A percentile compares a stretch with the other conserved stretches of the same genome.
Conservation (phyloP, 129 eudicot genomes). For the Chrysanthemum makinoi region DNA sequence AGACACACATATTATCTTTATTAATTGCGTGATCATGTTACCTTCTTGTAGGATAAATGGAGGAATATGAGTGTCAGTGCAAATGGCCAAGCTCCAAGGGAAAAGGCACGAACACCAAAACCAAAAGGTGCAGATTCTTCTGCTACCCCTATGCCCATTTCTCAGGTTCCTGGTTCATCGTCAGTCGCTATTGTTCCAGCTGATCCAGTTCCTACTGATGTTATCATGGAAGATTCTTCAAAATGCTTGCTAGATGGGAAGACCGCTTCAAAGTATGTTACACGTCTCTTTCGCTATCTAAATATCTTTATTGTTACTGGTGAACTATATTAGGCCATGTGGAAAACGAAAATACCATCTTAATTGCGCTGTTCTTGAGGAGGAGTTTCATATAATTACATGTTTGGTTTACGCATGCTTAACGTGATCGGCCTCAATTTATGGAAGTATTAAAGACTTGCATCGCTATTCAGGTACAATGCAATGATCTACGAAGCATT, state of each 20-base stretch:
- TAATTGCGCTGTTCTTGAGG: background rate
- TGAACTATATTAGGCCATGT: too few relatives aligned
- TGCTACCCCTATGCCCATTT: too few relatives aligned
- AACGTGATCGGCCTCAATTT: background rate
- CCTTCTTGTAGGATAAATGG: slow-evolving; percentile 71
- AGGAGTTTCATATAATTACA: too few relatives aligned
- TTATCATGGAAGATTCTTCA: slow-evolving; percentile 51
- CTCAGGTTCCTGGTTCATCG: slow-evolving; percentile 27
- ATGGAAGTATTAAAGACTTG: slow-evolving; percentile 17
- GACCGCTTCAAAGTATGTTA: slow-evolving; percentile 56
- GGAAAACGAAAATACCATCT: too few relatives aligned
- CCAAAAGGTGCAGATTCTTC: slow-evolving; percentile 23
- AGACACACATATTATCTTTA: background rate
- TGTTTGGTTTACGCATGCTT: background rate
- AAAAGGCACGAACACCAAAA: slow-evolving; percentile 61
- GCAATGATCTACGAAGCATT: slow-evolving; percentile 76
- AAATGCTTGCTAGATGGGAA: slow-evolving; percentile 54
- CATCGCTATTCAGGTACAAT: slow-evolving; percentile 56
- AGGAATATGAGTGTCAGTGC: slow-evolving; percentile 78
- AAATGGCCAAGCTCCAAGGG: slow-evolving; percentile 72
- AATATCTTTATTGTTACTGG: too few relatives aligned
- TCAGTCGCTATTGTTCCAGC: slow-evolving; percentile 24
- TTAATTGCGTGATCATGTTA: background rate
- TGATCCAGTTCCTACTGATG: slow-evolving; percentile 43
- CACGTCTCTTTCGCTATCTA: too few relatives aligned